Evolutionary conservation across 202 grass and related monocot genomes (phyloP).

Genomic region (Musa balbisiana): DNA sequence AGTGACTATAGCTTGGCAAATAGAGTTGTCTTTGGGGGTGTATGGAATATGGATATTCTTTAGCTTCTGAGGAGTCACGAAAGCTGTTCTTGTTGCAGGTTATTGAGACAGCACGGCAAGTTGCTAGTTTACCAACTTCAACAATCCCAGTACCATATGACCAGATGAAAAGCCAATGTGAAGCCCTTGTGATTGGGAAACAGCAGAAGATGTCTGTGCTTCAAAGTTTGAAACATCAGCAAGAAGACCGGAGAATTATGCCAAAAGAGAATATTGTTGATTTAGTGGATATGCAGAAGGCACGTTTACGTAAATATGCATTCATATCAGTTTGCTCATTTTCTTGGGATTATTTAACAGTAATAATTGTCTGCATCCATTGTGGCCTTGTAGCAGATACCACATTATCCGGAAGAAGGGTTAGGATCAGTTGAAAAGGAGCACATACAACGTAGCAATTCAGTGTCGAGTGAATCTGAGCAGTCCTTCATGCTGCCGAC

Average conservation of each 20-base stretch:
- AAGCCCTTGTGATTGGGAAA: slow-evolving; percentile 82
- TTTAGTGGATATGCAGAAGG: background rate
- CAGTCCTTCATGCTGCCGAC: slow-evolving; percentile 74
- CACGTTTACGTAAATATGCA: background rate
- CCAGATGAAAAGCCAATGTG: slow-evolving; percentile 96
- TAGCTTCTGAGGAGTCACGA: background rate
- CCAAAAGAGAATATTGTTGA: background rate
- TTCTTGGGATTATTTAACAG: background rate
- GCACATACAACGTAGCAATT: slow-evolving; percentile 40
- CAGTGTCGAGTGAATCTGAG: slow-evolving; percentile 50
- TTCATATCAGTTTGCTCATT: background rate
- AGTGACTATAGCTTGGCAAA: background rate
- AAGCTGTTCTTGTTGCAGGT: slow-evolving; percentile 40
- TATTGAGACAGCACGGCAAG: slow-evolving; percentile 63
- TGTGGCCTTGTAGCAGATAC: background rate
- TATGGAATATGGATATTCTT: background rate
- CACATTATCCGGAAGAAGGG: slow-evolving; percentile 15
- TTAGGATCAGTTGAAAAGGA: slow-evolving; percentile 30
- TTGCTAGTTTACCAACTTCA: slow-evolving; percentile 41
- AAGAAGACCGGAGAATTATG: slow-evolving; percentile 11
- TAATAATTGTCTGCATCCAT: background rate
- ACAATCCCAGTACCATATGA: slow-evolving; percentile 62
- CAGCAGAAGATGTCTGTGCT: slow-evolving; percentile 92
- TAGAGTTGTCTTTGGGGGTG: background rate
- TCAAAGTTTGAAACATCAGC: slow-evolving; percentile 58